phyloP scores from a whole-genome alignment of 2,329 filamentous ascomycete species.

The Talaromyces sp. region DNA sequence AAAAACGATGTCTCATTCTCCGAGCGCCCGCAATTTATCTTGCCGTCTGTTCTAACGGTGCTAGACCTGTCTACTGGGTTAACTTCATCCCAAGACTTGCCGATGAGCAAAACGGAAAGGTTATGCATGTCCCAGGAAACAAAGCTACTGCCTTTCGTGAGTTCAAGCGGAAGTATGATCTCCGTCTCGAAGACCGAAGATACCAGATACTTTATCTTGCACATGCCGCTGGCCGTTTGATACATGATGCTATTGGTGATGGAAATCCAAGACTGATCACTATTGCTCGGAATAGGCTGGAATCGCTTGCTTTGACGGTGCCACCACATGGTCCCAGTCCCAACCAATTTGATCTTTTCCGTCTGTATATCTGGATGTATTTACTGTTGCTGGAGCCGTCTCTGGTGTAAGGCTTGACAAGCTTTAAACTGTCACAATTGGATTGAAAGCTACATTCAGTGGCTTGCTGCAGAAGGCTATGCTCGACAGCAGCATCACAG shows the following conservation, averaged over 20 bases:
- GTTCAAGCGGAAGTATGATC: conserved; percentile 23
- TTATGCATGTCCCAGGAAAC: conserved; percentile 21
- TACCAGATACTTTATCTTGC: conserved; percentile 17
- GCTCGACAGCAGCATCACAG: neutral
- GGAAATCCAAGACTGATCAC: conserved; percentile 10
- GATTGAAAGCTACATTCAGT: neutral
- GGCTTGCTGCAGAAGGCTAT: neutral
- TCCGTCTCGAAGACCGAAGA: conserved; percentile 14
- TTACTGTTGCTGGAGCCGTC: too few species aligned
- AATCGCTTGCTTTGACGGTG: conserved; percentile 17
- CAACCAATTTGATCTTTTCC: conserved; percentile 17
- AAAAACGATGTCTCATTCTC: conserved; percentile 1
- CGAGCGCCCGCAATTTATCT: conserved; percentile 1
- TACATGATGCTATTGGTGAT: neutral
- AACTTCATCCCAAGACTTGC: conserved; percentile 3
- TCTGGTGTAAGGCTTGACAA: neutral
- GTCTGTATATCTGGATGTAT: neutral
- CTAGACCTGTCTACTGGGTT: neutral
- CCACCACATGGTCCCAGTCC: conserved; percentile 19
- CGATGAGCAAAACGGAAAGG: conserved; percentile 13
- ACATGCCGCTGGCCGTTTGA: neutral
- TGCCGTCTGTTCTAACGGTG: neutral
- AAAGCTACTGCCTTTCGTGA: conserved; percentile 20
- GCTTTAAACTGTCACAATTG: conserved; percentile 1
- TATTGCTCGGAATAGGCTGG: conserved; percentile 16